Base-by-base conservation (phyloP, 2,329 filamentous ascomycete species). In the Sclerotinia trifoliorum region DNA sequence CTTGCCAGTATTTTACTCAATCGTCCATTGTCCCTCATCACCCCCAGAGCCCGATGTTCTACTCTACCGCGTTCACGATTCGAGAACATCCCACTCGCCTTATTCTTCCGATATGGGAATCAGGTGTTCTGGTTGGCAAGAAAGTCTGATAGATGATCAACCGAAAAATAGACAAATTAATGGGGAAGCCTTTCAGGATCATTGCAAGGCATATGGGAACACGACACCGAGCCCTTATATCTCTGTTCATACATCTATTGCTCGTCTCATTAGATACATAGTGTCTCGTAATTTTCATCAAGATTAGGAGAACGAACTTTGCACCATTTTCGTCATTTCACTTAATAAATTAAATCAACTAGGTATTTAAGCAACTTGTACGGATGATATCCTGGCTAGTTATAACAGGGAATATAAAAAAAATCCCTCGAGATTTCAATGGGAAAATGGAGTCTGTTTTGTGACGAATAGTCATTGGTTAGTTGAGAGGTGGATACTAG, bases 401-500 rank as follows among this genome's bases (percentile, higher is more conserved):
- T 44, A 21, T 15, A 7, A 2, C 2, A 3, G 2, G 21, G 19
- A 11, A 1, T 54, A 26, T 19, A 19, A 8, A 13, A 57, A 21
- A 21, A 7, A 29, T 48, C 32, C 32, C 32, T 1, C 3, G 32
- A 11, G 1, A 7, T 5, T 0, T 52, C 42, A 13, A 19, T 5
- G 5, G 3, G 1, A 1, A 1, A 3, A 26, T 19, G 32, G 35
- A 10, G 19, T 58, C 4, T 29, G 26, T 2, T 66, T 32, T 66
- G 44, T 60, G n/a, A 66, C 64, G 24, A 11, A 42, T 4, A 48
- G 5, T 10, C 64, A 66, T 51, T 66, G 64, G 64, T 52, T 66
- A 32, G 17, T 66, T 1, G 13, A 66, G 8, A 17, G 21, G 5
- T 51, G 44, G 64, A 39, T 66, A 8, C 64, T 54, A 3, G 44